Percentiles rank a stretch among this genome's conserved stretches.
These are phyloP conservation scores for Fonsecaea multimorphosa DNA, from an alignment of 2,329 filamentous ascomycete genomes.

Conservation along the genomic window DNA sequence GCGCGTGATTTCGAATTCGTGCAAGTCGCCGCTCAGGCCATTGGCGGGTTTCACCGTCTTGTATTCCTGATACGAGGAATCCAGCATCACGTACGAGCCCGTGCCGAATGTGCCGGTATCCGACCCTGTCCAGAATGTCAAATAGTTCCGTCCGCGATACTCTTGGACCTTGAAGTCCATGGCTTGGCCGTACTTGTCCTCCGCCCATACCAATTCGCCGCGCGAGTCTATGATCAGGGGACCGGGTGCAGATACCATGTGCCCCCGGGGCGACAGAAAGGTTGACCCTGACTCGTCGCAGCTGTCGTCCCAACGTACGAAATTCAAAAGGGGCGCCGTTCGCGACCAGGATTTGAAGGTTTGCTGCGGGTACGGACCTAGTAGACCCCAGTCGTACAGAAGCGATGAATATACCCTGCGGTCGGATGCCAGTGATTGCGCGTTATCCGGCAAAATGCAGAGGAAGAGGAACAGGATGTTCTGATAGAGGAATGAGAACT, in stretches of 20 bases:
- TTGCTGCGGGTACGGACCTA: constrained; percentile 23
- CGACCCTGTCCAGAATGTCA: constrained; percentile 58
- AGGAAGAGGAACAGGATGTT: background rate
- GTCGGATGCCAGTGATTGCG: background rate
- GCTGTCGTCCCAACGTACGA: constrained; percentile 36
- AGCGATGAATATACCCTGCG: background rate
- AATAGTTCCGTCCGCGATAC: constrained; percentile 51
- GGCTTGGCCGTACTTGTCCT: constrained; percentile 44
- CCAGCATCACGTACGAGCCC: constrained; percentile 54
- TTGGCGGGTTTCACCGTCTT: constrained; percentile 12
- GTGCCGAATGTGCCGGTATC: constrained; percentile 55
- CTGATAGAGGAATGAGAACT: background rate
- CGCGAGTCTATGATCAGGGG: constrained; percentile 54
- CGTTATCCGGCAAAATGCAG: background rate
- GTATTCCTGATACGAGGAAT: constrained; percentile 14
- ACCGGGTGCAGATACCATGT: constrained; percentile 44
- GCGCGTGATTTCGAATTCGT: constrained; percentile 28
- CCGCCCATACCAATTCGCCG: constrained; percentile 56
- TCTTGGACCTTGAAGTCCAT: constrained; percentile 55
- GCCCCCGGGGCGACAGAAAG: constrained; percentile 51
- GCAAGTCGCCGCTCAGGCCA: constrained; percentile 23
- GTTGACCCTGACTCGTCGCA: constrained; percentile 50
- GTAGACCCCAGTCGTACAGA: constrained; percentile 24
- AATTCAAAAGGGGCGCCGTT: constrained; percentile 37
- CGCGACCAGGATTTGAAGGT: constrained; percentile 23